Conservation (phyloP, 2,329 filamentous ascomycete genomes). For the Aspergillus bombycis region DNA sequence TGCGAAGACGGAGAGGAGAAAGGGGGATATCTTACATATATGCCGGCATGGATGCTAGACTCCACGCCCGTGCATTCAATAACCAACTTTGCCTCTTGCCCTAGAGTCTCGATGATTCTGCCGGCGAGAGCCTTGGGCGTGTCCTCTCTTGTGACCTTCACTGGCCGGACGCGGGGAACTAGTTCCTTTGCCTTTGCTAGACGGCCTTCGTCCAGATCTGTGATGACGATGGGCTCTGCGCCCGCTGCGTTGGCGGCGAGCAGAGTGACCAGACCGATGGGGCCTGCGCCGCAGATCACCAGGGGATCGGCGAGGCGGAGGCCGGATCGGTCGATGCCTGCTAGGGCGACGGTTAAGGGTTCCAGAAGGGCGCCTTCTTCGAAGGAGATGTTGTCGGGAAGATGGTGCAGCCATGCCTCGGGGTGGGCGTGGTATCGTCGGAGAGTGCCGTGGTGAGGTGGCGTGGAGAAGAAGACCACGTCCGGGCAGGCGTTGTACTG, state of each 20-base stretch:
- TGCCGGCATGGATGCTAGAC: constrained; percentile 24
- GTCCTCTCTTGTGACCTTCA: constrained; percentile 12
- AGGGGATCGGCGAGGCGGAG: constrained; percentile 21
- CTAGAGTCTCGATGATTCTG: constrained; percentile 19
- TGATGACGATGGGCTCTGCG: constrained; percentile 24
- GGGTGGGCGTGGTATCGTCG: constrained; percentile 24
- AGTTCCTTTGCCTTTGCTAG: constrained; percentile 24
- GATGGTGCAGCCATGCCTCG: constrained; percentile 21
- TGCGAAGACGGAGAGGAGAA: too few species aligned
- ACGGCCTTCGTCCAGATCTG: constrained; percentile 21
- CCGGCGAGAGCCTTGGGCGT: constrained; percentile 12
- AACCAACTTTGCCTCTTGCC: constrained; percentile 23
- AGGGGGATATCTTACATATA: constrained; percentile 16
- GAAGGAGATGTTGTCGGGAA: constrained; percentile 21
- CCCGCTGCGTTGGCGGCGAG: constrained; percentile 22
- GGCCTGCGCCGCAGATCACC: constrained; percentile 22
- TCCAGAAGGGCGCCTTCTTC: constrained; percentile 23
- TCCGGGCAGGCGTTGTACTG: constrained; percentile 24
- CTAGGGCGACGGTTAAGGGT: constrained; percentile 22
- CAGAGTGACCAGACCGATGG: constrained; percentile 25
- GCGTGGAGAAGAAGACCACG: constrained; percentile 24
- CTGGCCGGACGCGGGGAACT: constrained; percentile 17
- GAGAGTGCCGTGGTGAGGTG: constrained; percentile 23
- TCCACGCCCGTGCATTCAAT: constrained; percentile 26
- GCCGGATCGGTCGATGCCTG: constrained; percentile 21